Conservation (phyloP, 805 yeast genomes). For the Candida vartiovaarae region DNA sequence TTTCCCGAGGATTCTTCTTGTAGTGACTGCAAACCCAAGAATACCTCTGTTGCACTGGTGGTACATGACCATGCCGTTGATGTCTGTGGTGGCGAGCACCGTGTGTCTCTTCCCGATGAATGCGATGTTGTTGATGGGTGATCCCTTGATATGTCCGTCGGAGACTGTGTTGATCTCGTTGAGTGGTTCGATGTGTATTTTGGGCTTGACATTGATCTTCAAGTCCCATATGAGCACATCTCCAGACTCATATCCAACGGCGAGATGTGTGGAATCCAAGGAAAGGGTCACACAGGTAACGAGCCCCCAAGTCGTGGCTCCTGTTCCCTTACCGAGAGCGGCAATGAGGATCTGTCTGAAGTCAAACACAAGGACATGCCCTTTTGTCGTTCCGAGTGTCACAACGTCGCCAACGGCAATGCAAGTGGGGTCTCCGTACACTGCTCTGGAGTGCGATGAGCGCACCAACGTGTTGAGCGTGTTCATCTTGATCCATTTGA, state of each 20-base stretch:
- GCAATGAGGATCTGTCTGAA: constrained; percentile 52
- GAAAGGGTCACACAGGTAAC: constrained; percentile 56
- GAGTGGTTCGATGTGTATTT: constrained; percentile 20
- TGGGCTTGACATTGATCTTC: constrained; percentile 25
- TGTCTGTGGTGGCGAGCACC: constrained; percentile 49
- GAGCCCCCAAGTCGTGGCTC: constrained; percentile 32
- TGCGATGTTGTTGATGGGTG: constrained; percentile 34
- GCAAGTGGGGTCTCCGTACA: constrained; percentile 46
- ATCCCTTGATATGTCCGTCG: constrained; percentile 26
- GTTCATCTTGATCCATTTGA: constrained; percentile 36
- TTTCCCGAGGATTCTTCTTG: constrained; percentile 48
- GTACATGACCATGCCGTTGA: constrained; percentile 47
- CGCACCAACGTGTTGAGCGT: constrained; percentile 30
- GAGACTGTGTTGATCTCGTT: constrained; percentile 19
- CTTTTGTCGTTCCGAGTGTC: constrained; percentile 66
- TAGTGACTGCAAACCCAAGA: constrained; percentile 39
- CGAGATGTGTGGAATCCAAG: constrained; percentile 60
- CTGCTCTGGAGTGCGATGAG: constrained; percentile 25
- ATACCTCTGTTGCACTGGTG: constrained; percentile 61
- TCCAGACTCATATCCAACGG: constrained; percentile 65
- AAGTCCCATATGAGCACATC: constrained; percentile 64
- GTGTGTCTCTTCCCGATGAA: constrained; percentile 48
- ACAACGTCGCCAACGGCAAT: constrained; percentile 39
- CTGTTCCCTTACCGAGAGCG: constrained; percentile 29
- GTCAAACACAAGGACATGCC: constrained; percentile 59